These are phyloP conservation scores for Backusella macrospora DNA, from an alignment of 192 early-diverging fungal genomes.

Conservation along the genomic window DNA sequence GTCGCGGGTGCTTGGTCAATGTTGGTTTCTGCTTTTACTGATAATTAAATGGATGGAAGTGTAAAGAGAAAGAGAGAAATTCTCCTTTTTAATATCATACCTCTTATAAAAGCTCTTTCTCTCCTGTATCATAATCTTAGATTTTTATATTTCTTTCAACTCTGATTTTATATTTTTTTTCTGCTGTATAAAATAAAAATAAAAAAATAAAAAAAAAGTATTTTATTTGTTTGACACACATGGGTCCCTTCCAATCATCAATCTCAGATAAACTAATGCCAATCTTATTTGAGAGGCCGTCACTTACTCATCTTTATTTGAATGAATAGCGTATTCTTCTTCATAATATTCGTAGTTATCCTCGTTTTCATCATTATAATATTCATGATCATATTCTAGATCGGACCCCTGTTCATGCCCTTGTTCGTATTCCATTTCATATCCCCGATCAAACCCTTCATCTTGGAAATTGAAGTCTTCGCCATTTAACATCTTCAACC, in stretches of 20 bases:
- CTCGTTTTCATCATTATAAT: neutral
- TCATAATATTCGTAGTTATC: neutral
- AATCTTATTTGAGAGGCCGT: neutral
- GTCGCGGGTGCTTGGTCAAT: slow-evolving; percentile 40
- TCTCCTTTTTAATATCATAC: slow-evolving; percentile 2
- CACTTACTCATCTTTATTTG: neutral
- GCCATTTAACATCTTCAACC: slow-evolving; percentile 27
- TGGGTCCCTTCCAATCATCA: slow-evolving; percentile 12
- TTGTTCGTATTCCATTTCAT: neutral
- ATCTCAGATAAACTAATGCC: slow-evolving; percentile 1
- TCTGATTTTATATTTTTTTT: neutral
- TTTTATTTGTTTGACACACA: slow-evolving; percentile 15
- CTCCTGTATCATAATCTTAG: slow-evolving; percentile 5
- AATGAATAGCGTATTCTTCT: neutral
- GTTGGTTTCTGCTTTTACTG: slow-evolving; percentile 7
- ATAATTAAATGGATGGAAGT: slow-evolving; percentile 1
- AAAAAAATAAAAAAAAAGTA: neutral
- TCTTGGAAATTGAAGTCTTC: neutral
- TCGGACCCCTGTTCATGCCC: neutral
- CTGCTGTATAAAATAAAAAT: slow-evolving; percentile 9
- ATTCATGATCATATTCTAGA: neutral
- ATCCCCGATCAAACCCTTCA: neutral
- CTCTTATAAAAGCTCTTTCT: slow-evolving; percentile 9
- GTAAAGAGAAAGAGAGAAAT: neutral
- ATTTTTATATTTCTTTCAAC: slow-evolving; percentile 6